Evolutionary conservation across 257 asterid species (phyloP).

Genomic region (Solanum tarijense): DNA sequence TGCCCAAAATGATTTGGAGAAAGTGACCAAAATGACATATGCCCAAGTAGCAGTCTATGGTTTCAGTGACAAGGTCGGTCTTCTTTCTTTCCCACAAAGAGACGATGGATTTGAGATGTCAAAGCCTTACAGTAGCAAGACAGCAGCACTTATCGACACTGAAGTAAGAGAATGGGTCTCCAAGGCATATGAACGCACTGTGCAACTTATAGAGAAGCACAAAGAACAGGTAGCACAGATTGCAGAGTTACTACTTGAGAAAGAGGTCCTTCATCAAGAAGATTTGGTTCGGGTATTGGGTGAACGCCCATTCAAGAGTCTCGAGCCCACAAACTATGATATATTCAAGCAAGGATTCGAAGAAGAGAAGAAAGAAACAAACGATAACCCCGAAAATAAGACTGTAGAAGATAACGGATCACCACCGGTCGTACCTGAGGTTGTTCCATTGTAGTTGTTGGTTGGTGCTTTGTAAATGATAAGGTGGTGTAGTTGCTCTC

Average conservation of each 20-base stretch:
- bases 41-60: constrained; percentile 82
- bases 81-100: constrained; percentile 62
- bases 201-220: constrained; percentile 63
- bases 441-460: constrained; percentile 26
- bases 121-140: constrained; percentile 85
- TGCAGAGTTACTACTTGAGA: constrained; percentile 72
- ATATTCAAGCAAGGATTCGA: constrained; percentile 52
- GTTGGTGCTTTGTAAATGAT: constrained; percentile 9
- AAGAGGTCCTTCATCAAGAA: constrained; percentile 75
- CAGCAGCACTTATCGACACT: constrained; percentile 61
- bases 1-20: constrained; percentile 90
- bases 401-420: constrained; percentile 27
- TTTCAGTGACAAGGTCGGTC: constrained; percentile 85
- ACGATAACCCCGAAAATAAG: constrained; percentile 13
- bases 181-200: constrained; percentile 53
- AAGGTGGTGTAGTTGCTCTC: background rate
- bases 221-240: constrained; percentile 56
- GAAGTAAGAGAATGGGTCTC: constrained; percentile 76
- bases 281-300: constrained; percentile 64
- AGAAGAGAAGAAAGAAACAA: constrained; percentile 24
- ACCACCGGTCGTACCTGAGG: constrained; percentile 34
- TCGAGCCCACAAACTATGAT: constrained; percentile 60
- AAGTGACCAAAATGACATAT: constrained; percentile 83
- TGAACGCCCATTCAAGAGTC: constrained; percentile 53
- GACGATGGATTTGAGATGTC: constrained; percentile 33